These are phyloP conservation scores for Letharia lupina DNA, from an alignment of 495 filamentous ascomycete genomes.

Conservation along the genomic window DNA sequence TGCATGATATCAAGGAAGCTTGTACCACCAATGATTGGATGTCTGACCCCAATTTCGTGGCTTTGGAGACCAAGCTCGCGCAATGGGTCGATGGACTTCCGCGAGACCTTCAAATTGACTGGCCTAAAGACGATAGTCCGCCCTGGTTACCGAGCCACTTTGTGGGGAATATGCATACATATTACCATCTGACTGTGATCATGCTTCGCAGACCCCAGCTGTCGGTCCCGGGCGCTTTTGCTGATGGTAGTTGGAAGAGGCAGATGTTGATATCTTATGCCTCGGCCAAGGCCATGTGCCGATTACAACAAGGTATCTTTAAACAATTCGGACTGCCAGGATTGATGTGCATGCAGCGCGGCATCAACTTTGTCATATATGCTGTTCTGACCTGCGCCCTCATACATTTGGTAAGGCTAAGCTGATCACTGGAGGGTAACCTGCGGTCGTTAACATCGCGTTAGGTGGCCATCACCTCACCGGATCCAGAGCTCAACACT, in stretches of 20 bases:
- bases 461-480: slow-evolving; percentile 90
- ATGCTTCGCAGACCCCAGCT: slow-evolving; percentile 86
- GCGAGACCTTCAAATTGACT: slow-evolving; percentile 66
- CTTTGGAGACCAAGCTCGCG: slow-evolving; percentile 63
- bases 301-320: slow-evolving; percentile 81
- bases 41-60: slow-evolving; percentile 72
- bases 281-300: slow-evolving; percentile 80
- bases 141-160: slow-evolving; percentile 88
- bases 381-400: slow-evolving; percentile 86
- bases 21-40: slow-evolving; percentile 79
- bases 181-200: slow-evolving; percentile 81
- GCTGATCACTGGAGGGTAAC: neutral
- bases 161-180: slow-evolving; percentile 84
- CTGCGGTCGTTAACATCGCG: slow-evolving; percentile 13
- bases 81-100: slow-evolving; percentile 75
- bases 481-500: slow-evolving; percentile 76
- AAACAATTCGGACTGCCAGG: slow-evolving; percentile 70
- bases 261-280: slow-evolving; percentile 82
- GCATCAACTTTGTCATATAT: slow-evolving; percentile 94
- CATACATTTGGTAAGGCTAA: slow-evolving; percentile 73
- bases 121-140: slow-evolving; percentile 67
- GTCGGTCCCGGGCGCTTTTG: slow-evolving; percentile 63
- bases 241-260: slow-evolving; percentile 73
- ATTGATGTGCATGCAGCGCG: slow-evolving; percentile 85
- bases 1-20: slow-evolving; percentile 65